Evolutionary conservation across 371 early-diverging fungal genomes (phyloP).

Genomic region (Chytridium lagenaria): DNA sequence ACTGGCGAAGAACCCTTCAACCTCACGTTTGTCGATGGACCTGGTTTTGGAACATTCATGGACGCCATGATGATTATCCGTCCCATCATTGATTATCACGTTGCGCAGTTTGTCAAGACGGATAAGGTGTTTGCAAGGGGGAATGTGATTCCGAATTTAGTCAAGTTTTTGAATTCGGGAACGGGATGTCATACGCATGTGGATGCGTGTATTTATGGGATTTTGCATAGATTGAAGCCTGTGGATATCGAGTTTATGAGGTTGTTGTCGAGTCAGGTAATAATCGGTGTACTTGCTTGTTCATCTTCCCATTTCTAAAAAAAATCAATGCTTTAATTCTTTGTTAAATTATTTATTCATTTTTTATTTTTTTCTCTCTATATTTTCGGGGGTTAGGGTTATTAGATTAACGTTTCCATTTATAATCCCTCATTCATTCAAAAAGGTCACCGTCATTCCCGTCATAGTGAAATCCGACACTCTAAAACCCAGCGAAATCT

Average conservation of each 20-base stretch:
- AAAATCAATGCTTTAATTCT: too few species aligned
- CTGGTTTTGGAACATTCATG: slow-evolving; percentile 45
- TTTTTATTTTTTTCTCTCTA: too few species aligned
- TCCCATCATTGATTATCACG: slow-evolving; percentile 41
- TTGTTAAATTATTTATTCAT: too few species aligned
- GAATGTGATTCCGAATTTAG: slow-evolving; percentile 10
- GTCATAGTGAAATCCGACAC: slow-evolving; percentile 72
- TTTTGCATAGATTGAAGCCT: slow-evolving; percentile 65
- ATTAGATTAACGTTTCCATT: too few species aligned
- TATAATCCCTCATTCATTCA: too few species aligned
- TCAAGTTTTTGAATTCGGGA: slow-evolving; percentile 36
- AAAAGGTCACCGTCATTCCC: slow-evolving; percentile 65
- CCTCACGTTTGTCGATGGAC: slow-evolving; percentile 48
- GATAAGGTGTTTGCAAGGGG: slow-evolving; percentile 32
- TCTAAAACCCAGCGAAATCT: slow-evolving; percentile 65
- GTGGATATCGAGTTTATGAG: slow-evolving; percentile 78
- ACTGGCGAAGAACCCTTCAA: slow-evolving; percentile 38
- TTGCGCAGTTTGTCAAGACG: slow-evolving; percentile 36
- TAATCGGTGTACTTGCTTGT: too few species aligned
- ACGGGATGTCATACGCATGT: slow-evolving; percentile 46
- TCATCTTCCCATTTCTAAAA: too few species aligned
- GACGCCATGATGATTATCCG: slow-evolving; percentile 43
- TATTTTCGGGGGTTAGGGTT: too few species aligned
- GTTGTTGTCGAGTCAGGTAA: slow-evolving; percentile 6
- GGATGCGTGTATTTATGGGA: slow-evolving; percentile 44